Conservation (phyloP, 1,284 basidiomycete species). For the Tetrapyrgos nigripes region DNA sequence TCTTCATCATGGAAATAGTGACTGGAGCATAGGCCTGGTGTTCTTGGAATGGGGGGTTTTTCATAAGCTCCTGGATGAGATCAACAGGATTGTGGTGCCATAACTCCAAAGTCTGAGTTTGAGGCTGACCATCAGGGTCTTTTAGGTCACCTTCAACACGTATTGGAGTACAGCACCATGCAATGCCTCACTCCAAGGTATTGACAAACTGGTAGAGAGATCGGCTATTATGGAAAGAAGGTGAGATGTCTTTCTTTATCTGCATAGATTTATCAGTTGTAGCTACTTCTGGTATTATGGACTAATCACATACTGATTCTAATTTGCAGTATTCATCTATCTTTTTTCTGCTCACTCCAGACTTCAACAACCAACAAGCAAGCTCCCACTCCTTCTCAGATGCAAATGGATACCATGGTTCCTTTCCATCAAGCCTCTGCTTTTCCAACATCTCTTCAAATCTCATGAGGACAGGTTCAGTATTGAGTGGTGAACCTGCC, state of each 20-base stretch:
- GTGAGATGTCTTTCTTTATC: constrained; percentile 6
- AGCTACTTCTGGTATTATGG: neutral
- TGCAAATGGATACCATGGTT: neutral
- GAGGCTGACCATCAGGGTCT: constrained; percentile 16
- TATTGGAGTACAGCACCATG: constrained; percentile 24
- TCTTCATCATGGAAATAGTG: constrained; percentile 5
- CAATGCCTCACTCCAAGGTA: constrained; percentile 23
- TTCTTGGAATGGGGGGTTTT: constrained; percentile 25
- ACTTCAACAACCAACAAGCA: neutral
- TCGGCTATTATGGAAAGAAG: constrained; percentile 22
- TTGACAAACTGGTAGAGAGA: constrained; percentile 25
- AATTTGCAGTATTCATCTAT: constrained; percentile 13
- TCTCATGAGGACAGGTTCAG: no score
- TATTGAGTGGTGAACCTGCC: no score
- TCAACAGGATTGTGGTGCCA: constrained; percentile 36
- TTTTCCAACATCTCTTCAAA: neutral
- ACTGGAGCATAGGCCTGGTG: constrained; percentile 18
- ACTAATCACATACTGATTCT: constrained; percentile 4
- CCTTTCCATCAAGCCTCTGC: neutral
- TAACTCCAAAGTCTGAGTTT: constrained; percentile 31
- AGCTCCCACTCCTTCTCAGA: neutral
- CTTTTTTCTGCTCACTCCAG: constrained; percentile 4
- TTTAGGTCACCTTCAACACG: constrained; percentile 20
- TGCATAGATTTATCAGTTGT: neutral
- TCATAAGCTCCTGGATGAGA: constrained; percentile 29